Conservation (phyloP, 2,329 filamentous ascomycete genomes). For the Alternaria ventricosa region DNA sequence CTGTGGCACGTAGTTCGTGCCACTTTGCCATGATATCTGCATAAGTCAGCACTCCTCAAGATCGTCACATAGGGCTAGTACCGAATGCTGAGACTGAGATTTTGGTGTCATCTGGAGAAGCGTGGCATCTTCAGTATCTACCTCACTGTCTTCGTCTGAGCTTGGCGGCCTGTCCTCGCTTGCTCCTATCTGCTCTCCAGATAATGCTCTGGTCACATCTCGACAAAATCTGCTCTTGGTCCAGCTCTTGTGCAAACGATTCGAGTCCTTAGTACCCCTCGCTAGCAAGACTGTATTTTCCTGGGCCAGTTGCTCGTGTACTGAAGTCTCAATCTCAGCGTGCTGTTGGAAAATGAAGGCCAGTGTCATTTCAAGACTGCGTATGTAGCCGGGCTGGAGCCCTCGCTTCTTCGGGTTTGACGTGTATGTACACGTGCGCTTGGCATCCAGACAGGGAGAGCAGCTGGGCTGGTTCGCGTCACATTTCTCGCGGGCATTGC, state of each 20-base stretch:
- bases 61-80: not conserved
- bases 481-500: constrained; percentile 72
- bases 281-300: constrained; percentile 57
- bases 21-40: constrained; percentile 6
- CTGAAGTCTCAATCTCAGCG: constrained; percentile 63
- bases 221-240: constrained; percentile 66
- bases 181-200: constrained; percentile 44
- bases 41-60: not conserved
- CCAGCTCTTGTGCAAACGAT: constrained; percentile 67
- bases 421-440: constrained; percentile 72
- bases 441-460: constrained; percentile 68
- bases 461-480: constrained; percentile 72
- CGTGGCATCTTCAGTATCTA: constrained; percentile 18
- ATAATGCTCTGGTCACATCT: constrained; percentile 67
- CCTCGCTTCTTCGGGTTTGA: constrained; percentile 77
- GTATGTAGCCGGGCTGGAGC: constrained; percentile 65
- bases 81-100: constrained; percentile 12
- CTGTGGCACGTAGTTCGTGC: not conserved
- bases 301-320: constrained; percentile 61
- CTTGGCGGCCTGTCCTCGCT: constrained; percentile 18
- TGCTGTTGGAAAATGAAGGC: constrained; percentile 50
- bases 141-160: constrained; percentile 34
- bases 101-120: constrained; percentile 10
- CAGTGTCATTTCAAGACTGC: constrained; percentile 70
- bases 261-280: constrained; percentile 59